Percentiles rank a stretch among this genome's conserved stretches.
phyloP scores from a whole-genome alignment of 2,329 filamentous ascomycete species.

The Ophiognomonia clavigignenti-juglandacearum region DNA sequence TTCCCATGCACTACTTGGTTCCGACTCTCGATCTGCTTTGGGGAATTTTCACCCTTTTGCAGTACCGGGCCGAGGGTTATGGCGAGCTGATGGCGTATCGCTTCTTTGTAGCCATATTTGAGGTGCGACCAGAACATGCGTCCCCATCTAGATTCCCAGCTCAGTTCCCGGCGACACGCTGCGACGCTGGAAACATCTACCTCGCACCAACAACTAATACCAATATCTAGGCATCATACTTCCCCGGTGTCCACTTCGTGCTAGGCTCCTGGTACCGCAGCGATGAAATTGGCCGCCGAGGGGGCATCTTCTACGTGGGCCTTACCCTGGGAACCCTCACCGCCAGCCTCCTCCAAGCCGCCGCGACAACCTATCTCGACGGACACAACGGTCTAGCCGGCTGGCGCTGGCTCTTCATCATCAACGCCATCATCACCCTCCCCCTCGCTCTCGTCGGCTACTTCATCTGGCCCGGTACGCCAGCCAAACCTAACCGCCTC shows the following conservation, averaged over 20 bases:
- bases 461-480: constrained; percentile 34
- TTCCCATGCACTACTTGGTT: constrained; percentile 23
- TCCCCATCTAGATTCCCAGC: not conserved
- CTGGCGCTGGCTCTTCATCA: constrained; percentile 16
- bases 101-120: constrained; percentile 15
- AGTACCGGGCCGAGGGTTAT: constrained; percentile 19
- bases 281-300: constrained; percentile 13
- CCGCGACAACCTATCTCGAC: constrained; percentile 11
- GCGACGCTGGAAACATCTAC: no score
- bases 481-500: constrained; percentile 28
- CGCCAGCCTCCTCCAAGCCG: constrained; percentile 14
- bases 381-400: constrained; percentile 7
- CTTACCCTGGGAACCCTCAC: constrained; percentile 13
- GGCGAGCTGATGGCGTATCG: constrained; percentile 16
- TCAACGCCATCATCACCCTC: constrained; percentile 44
- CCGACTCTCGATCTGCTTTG: constrained; percentile 21
- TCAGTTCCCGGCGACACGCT: not conserved
- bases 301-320: constrained; percentile 27
- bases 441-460: constrained; percentile 44
- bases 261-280: constrained; percentile 14
- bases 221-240: not conserved
- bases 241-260: constrained; percentile 11
- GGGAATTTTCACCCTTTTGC: constrained; percentile 23
- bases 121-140: not conserved
- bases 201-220: no score